A percentile compares a stretch with the other conserved stretches of the same genome.
Conservation (phyloP, 2,329 filamentous ascomycete genomes). For the Fusarium buharicum region DNA sequence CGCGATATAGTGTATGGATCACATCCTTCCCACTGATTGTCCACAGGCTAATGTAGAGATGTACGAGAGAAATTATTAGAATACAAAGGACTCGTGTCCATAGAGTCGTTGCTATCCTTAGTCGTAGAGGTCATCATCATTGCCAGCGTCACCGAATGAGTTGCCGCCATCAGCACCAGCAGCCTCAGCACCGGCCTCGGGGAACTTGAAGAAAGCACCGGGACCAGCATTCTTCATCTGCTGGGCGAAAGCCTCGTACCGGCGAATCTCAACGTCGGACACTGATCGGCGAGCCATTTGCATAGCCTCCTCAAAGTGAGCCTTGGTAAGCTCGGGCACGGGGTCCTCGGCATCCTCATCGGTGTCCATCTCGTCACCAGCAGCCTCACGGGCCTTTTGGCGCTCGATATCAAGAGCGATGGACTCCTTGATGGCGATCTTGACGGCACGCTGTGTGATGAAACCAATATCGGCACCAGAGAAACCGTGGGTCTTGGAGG, state of each 20-base stretch:
- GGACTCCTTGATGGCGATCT: slow-evolving; percentile 98
- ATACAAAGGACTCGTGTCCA: slow-evolving; percentile 54
- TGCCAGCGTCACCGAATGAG: slow-evolving; percentile 84
- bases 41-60: slow-evolving; percentile 48
- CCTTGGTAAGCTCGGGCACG: slow-evolving; percentile 93
- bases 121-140: slow-evolving; percentile 97
- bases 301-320: slow-evolving; percentile 99
- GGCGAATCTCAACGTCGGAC: slow-evolving; percentile 94
- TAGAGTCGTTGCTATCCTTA: slow-evolving; percentile 59
- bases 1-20: slow-evolving; percentile 42
- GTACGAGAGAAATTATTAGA: slow-evolving; percentile 57
- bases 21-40: slow-evolving; percentile 29
- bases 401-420: slow-evolving; percentile 91
- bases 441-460: slow-evolving; percentile 98
- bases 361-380: slow-evolving; percentile 78
- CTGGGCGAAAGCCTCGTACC: slow-evolving; percentile 98
- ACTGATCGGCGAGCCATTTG: slow-evolving; percentile 92
- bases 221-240: slow-evolving; percentile 99
- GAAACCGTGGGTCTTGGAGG: slow-evolving; percentile 97
- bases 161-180: slow-evolving; percentile 66
- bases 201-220: slow-evolving; percentile 98
- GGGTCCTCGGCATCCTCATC: slow-evolving; percentile 86
- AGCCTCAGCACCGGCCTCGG: slow-evolving; percentile 74
- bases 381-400: slow-evolving; percentile 86
- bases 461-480: slow-evolving; percentile 99